Evolutionary conservation across 1,284 basidiomycete species (phyloP), one percentile per base, ranked within the genome.

Genomic region (Ustilago shanxiensis): DNA sequence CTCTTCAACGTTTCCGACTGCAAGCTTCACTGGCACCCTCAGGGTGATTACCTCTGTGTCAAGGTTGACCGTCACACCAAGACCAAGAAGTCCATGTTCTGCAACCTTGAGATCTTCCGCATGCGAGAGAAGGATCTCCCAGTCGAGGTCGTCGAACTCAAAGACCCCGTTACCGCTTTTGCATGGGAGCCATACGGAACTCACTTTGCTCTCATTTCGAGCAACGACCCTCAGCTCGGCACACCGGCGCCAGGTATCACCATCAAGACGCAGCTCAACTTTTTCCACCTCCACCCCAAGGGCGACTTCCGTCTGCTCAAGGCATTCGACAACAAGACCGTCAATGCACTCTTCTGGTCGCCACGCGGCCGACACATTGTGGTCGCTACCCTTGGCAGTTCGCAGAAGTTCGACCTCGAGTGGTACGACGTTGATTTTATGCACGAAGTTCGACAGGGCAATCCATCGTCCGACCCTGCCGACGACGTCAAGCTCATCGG

Each of bases 51-150:
- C 89, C 90, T 99, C 28, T 99, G 97, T 84, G 97, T 99, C 87
- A 98, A 98, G 88, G 97, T 99, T 66, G 97, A 99, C 88, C 93
- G 97, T 68, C 95, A 98, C 87, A 98, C 96, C 51, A 99, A 99
- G 89, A 97, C 95, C 22, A 98, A 98, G 88, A 99, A 99, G 89
- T 95, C 95, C 13, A 95, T 94, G 62, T 99, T 95, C 89, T 97
- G 95, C 88, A 99, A 99, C 88, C 89, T 99, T 74, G 97, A 99
- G 88, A 93, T 99, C 76, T 99, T 99, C 90, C 91, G 95, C 66
- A 91, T 98, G 69, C 92, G 97, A 66, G 97, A 99, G 88, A 99
- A 98, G 88, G 94, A 98, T 87, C 95, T 92, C 87, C 97, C 97
- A 1, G 95, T 99, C 52, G 96, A 99, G 87, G 95, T 98, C 54